Percentiles rank a stretch among this genome's conserved stretches.
Conservation (phyloP, 495 filamentous ascomycete species). For the Aspergillus bridgeri region DNA sequence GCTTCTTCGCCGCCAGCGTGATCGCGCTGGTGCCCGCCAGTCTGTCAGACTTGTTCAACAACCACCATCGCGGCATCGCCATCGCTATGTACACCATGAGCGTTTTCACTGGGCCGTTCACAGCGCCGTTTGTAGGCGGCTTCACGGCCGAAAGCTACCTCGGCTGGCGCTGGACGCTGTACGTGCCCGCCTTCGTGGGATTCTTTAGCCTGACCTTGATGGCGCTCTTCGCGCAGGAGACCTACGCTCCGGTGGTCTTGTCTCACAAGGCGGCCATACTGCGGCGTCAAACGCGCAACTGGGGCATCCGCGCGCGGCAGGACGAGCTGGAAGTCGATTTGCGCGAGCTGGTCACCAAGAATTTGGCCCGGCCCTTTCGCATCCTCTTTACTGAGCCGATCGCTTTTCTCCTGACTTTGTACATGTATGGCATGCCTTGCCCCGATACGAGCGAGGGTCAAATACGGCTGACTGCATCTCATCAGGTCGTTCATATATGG, state of each 20-base stretch:
- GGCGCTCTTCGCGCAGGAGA: slow-evolving; percentile 30
- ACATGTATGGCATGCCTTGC: slow-evolving; percentile 15
- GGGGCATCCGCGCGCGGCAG: slow-evolving; percentile 46
- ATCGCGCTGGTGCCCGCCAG: slow-evolving; percentile 47
- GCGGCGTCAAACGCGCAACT: slow-evolving; percentile 39
- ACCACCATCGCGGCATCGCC: slow-evolving; percentile 39
- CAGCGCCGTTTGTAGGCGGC: slow-evolving; percentile 44
- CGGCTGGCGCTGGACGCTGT: slow-evolving; percentile 47
- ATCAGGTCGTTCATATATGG: slow-evolving; percentile 38
- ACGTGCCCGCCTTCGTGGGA: slow-evolving; percentile 38
- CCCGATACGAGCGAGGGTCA: background rate
- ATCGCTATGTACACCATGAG: slow-evolving; percentile 46
- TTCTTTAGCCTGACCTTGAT: slow-evolving; percentile 23
- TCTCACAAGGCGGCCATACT: slow-evolving; percentile 36
- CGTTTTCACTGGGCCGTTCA: slow-evolving; percentile 42
- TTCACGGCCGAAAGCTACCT: slow-evolving; percentile 31
- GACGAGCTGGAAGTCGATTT: slow-evolving; percentile 42
- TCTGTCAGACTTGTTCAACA: slow-evolving; percentile 48
- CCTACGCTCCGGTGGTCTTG: slow-evolving; percentile 38
- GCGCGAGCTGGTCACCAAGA: slow-evolving; percentile 33
- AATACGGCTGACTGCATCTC: background rate
- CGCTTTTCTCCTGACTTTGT: slow-evolving; percentile 37
- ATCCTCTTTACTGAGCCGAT: slow-evolving; percentile 46
- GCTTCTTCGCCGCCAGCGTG: slow-evolving; percentile 46
- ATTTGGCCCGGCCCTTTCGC: slow-evolving; percentile 39